Evolutionary conservation across 805 yeast genomes (phyloP).

Genomic region (Huiozyma sinensis): DNA sequence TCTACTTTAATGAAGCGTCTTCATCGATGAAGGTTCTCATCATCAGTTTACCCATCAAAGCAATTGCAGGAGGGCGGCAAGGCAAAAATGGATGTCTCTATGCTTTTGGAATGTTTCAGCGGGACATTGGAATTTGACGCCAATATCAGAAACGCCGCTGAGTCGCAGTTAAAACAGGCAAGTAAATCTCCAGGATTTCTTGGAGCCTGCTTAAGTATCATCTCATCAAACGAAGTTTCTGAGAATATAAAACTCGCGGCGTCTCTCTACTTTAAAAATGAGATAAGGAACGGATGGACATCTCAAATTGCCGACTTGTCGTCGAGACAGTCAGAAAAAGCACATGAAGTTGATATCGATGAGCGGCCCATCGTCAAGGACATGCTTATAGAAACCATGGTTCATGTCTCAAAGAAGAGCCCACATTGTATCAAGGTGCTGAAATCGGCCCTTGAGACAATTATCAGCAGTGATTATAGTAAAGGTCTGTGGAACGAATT

Average conservation of each 20-base stretch:
- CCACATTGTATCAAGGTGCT: conserved; percentile 33
- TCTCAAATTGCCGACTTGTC: conserved; percentile 9
- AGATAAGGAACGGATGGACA: conserved; percentile 55
- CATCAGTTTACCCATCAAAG: no score
- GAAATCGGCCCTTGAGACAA: conserved; percentile 41
- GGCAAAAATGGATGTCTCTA: conserved; percentile 50
- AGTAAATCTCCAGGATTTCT: conserved; percentile 59
- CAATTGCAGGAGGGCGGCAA: no score
- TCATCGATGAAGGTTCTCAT: no score
- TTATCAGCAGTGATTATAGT: conserved; percentile 43
- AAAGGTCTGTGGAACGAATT: conserved; percentile 42
- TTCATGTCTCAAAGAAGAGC: conserved; percentile 33
- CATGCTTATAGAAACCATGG: conserved; percentile 54
- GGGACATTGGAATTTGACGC: conserved; percentile 68
- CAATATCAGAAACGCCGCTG: conserved; percentile 55
- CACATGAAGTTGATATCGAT: conserved; percentile 39
- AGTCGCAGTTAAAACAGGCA: conserved; percentile 48
- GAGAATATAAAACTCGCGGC: conserved; percentile 55
- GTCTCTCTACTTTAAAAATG: conserved; percentile 75
- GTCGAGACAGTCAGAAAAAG: neutral
- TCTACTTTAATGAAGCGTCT: no score
- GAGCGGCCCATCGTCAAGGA: conserved; percentile 70
- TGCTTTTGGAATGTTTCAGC: conserved; percentile 63
- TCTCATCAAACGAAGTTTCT: conserved; percentile 41
- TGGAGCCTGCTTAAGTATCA: conserved; percentile 72